Percentiles rank a stretch among this genome's conserved stretches.
Evolutionary conservation across 1,284 basidiomycete species (phyloP).

Genomic region (Sanguinoderma infundibulare): DNA sequence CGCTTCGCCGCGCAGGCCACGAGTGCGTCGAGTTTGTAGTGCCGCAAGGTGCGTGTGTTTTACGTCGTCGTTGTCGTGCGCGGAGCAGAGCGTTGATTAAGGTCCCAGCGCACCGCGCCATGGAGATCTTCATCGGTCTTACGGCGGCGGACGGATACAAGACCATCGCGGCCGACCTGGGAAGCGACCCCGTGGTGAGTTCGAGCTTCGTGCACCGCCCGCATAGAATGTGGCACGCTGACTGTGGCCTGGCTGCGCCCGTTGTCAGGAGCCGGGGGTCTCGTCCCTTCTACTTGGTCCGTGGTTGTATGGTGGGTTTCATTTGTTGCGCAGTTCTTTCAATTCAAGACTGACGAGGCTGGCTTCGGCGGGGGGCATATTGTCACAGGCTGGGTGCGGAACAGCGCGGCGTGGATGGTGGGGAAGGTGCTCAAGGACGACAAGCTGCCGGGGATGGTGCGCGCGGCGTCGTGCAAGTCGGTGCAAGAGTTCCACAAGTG

Average conservation of each 20-base stretch:
- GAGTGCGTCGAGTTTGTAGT: constrained; percentile 75
- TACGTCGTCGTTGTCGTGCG: background rate
- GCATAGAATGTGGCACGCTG: background rate
- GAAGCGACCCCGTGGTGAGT: constrained; percentile 69
- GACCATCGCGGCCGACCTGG: constrained; percentile 68
- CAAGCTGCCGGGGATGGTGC: constrained; percentile 53
- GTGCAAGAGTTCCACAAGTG: constrained; percentile 60
- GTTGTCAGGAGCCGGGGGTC: constrained; percentile 20
- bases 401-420: constrained; percentile 51
- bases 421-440: constrained; percentile 57
- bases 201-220: background rate
- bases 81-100: background rate
- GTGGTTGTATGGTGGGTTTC: constrained; percentile 22
- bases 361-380: constrained; percentile 49
- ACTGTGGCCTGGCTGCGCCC: constrained; percentile 2
- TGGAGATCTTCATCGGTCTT: constrained; percentile 71
- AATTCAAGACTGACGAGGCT: constrained; percentile 61
- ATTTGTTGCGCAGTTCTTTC: constrained; percentile 45
- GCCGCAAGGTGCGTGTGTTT: constrained; percentile 47
- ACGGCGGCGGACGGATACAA: constrained; percentile 80
- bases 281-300: constrained; percentile 20
- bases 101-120: constrained; percentile 49
- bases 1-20: constrained; percentile 71
- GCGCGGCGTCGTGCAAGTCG: constrained; percentile 52
- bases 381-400: constrained; percentile 53